These are phyloP conservation scores for Sambucus nigra DNA, from an alignment of 129 eudicot species.

Conservation along the genomic window DNA sequence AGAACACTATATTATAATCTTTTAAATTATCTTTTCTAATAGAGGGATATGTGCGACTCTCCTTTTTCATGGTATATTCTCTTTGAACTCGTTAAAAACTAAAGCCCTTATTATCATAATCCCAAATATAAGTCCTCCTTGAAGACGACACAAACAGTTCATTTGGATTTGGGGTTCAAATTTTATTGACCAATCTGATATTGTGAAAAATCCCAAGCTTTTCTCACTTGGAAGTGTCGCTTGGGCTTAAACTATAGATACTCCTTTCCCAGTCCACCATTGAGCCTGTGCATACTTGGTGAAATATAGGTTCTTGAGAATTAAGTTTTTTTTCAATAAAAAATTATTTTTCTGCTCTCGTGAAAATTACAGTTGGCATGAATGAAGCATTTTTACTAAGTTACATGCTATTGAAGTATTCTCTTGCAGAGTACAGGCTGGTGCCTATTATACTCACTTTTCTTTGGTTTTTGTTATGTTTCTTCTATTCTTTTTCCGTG, in stretches of 20 bases:
- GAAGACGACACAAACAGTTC: background rate
- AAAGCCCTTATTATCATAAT: too few species aligned
- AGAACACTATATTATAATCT: too few species aligned
- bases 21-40: too few species aligned
- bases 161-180: background rate
- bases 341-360: too few species aligned
- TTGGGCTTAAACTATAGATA: background rate
- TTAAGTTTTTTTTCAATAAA: too few species aligned
- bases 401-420: too few species aligned
- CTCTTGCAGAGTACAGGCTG: background rate
- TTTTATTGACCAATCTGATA: background rate
- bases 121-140: background rate
- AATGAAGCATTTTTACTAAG: too few species aligned
- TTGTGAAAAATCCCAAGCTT: background rate
- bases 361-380: too few species aligned
- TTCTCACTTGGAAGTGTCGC: background rate
- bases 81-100: too few species aligned
- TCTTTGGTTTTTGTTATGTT: background rate
- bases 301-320: too few species aligned
- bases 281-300: background rate
- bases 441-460: background rate
- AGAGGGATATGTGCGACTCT: too few species aligned
- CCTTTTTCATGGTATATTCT: too few species aligned
- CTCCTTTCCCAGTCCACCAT: background rate
- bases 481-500: background rate